These are phyloP conservation scores for Rhodotorula sp. DNA, from an alignment of 1,284 basidiomycete species.

Conservation along the genomic window DNA sequence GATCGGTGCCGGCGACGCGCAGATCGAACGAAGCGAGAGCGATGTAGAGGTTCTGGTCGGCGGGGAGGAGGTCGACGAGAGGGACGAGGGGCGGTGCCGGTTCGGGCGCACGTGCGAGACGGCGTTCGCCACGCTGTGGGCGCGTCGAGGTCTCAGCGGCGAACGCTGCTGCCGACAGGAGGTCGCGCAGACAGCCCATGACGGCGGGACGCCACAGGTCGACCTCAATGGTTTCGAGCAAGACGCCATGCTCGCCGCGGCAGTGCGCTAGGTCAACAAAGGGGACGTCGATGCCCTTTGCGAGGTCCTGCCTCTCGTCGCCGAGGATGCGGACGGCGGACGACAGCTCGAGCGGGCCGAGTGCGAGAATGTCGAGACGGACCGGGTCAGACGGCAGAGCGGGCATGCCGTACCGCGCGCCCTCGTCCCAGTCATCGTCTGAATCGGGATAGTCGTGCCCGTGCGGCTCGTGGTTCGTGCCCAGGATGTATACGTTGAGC, in stretches of 20 bases:
- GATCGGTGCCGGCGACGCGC: slow-evolving; percentile 71
- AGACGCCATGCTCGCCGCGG: slow-evolving; percentile 23
- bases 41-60: slow-evolving; percentile 62
- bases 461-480: slow-evolving; percentile 9
- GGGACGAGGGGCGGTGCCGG: slow-evolving; percentile 19
- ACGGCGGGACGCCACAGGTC: slow-evolving; percentile 40
- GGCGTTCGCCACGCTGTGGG: neutral
- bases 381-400: slow-evolving; percentile 34
- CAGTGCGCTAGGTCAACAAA: slow-evolving; percentile 15
- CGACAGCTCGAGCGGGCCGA: slow-evolving; percentile 28
- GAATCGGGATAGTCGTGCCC: neutral
- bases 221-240: slow-evolving; percentile 32
- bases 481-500: slow-evolving; percentile 37
- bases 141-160: slow-evolving; percentile 18
- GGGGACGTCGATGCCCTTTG: neutral
- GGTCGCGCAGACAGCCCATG: slow-evolving; percentile 33
- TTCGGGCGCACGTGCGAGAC: neutral
- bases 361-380: slow-evolving; percentile 32
- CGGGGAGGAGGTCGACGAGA: slow-evolving; percentile 57
- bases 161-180: slow-evolving; percentile 23
- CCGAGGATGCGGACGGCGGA: slow-evolving; percentile 15
- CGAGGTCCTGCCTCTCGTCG: slow-evolving; percentile 9
- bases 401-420: neutral
- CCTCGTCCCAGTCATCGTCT: too few species aligned
- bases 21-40: slow-evolving; percentile 66